Evolutionary conservation across 371 early-diverging fungal genomes (phyloP).

Genomic region (Sporodiniella umbellata): DNA sequence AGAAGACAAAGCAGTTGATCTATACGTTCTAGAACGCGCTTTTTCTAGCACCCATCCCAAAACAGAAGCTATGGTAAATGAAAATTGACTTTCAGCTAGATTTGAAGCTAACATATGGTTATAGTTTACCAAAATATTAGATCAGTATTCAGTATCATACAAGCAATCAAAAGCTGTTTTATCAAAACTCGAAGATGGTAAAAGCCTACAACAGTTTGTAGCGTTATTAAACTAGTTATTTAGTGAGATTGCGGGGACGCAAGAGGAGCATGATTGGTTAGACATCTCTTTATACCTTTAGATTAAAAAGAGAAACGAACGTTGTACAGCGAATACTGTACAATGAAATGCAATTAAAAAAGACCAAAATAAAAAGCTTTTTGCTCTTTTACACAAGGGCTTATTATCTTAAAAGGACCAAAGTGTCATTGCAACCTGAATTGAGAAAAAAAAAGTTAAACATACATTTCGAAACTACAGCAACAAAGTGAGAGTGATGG

Average conservation of each 20-base stretch:
- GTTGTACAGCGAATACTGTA: too few relatives aligned
- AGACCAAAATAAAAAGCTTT: too few relatives aligned
- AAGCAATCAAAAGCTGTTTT: constrained; percentile 59
- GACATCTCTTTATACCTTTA: too few relatives aligned
- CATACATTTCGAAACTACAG: too few relatives aligned
- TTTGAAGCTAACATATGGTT: background rate
- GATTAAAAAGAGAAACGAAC: too few relatives aligned
- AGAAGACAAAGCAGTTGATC: constrained; percentile 99
- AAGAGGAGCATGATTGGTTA: constrained; percentile 85
- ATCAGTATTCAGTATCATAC: constrained; percentile 53
- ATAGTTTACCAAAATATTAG: constrained; percentile 76
- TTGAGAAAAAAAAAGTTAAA: too few relatives aligned
- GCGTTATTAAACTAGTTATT: background rate
- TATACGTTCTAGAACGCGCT: constrained; percentile 97
- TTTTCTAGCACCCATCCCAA: constrained; percentile 89
- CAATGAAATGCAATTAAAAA: too few relatives aligned
- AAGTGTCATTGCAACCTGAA: too few relatives aligned
- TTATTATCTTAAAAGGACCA: too few relatives aligned
- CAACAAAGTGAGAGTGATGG: too few relatives aligned
- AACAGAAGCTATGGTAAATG: constrained; percentile 65
- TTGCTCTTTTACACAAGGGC: too few relatives aligned
- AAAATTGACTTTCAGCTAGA: background rate
- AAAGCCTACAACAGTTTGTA: background rate
- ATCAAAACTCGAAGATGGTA: constrained; percentile 85
- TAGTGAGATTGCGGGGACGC: constrained; percentile 87